Conservation (phyloP, 169 alveolate species). For the Babesia bovis region DNA sequence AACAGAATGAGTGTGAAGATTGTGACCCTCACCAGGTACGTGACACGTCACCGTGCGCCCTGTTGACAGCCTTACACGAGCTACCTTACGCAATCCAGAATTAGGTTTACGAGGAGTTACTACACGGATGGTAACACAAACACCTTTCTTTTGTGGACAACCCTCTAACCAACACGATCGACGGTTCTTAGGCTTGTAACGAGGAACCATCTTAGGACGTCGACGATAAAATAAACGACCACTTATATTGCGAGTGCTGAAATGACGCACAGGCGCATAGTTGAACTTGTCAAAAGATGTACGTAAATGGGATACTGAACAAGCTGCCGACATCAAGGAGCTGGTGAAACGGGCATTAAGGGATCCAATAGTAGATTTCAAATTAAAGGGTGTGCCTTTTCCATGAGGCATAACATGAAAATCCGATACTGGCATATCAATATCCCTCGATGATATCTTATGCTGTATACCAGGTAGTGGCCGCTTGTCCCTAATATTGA, state of each 20-base stretch:
- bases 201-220: conserved; percentile 80
- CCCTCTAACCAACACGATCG: conserved; percentile 83
- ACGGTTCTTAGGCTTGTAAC: conserved; percentile 77
- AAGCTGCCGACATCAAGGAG: too few species aligned
- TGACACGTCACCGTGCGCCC: conserved; percentile 81
- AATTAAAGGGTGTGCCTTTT: too few species aligned
- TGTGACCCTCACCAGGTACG: conserved; percentile 85
- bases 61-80: conserved; percentile 81
- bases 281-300: too few species aligned
- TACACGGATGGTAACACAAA: conserved; percentile 76
- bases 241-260: conserved; percentile 75
- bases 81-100: conserved; percentile 84
- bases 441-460: too few species aligned
- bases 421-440: too few species aligned
- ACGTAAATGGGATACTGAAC: too few species aligned
- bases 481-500: too few species aligned
- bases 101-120: conserved; percentile 84
- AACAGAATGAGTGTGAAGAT: conserved; percentile 80
- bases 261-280: neutral
- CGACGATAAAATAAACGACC: conserved; percentile 79
- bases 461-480: too few species aligned
- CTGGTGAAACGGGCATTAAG: too few species aligned
- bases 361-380: too few species aligned
- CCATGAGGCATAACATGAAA: too few species aligned
- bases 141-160: conserved; percentile 80